Conservation (phyloP, 352 stramenopile species). For the Phytophthora foliorum region DNA sequence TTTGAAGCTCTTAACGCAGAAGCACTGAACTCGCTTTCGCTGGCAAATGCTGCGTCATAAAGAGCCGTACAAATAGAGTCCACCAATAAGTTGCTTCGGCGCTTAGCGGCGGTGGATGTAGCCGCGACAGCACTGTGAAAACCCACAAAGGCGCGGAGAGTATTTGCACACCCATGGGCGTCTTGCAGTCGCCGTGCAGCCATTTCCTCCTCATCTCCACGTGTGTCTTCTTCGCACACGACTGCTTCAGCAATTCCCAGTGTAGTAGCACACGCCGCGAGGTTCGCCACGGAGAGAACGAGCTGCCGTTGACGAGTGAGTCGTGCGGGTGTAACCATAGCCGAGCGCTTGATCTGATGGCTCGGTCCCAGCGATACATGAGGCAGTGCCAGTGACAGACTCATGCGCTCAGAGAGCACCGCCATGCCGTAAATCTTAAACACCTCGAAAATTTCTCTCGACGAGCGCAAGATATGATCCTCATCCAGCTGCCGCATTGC, state of each 20-base stretch:
- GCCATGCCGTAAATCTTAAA: conserved; percentile 89
- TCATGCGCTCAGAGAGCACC: conserved; percentile 75
- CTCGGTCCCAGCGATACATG: conserved; percentile 31
- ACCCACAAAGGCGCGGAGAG: conserved; percentile 74
- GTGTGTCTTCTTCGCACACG: conserved; percentile 3
- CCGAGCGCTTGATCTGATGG: conserved; percentile 16
- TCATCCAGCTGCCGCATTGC: conserved; percentile 48
- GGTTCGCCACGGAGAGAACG: conserved; percentile 67
- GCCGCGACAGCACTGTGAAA: conserved; percentile 72
- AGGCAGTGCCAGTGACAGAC: conserved; percentile 54
- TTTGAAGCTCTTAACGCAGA: conserved; percentile 3
- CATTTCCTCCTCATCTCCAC: conserved; percentile 12
- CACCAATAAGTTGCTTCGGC: conserved; percentile 43
- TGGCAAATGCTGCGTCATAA: conserved; percentile 24
- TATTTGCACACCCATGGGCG: conserved; percentile 61
- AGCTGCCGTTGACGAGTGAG: conserved; percentile 68
- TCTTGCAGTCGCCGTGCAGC: conserved; percentile 39
- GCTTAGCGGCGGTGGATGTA: conserved; percentile 31
- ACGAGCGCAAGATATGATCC: conserved; percentile 62
- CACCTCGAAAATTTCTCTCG: conserved; percentile 78
- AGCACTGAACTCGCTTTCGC: conserved; percentile 11
- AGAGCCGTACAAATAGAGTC: conserved; percentile 48
- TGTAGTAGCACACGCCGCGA: conserved; percentile 51
- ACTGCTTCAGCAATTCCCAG: conserved; percentile 45
- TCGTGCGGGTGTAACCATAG: conserved; percentile 48